Conservation (phyloP, 2,329 filamentous ascomycete species). For the Sclerotinia trifoliorum region DNA sequence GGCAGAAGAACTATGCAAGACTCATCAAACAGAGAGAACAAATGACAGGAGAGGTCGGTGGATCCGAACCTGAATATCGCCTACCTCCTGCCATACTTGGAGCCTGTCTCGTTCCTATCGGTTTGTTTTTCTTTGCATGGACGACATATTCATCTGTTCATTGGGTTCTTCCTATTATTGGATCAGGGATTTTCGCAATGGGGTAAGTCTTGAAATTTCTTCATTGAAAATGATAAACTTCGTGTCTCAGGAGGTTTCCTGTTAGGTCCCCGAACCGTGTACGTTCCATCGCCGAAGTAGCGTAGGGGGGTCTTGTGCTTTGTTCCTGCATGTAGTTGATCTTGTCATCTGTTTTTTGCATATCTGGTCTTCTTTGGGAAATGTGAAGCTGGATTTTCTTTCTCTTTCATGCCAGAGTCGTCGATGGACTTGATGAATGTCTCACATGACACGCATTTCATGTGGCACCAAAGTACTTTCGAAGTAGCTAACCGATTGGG, state of each 20-base stretch:
- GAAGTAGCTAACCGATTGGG: constrained; percentile 35
- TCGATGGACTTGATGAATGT: constrained; percentile 20
- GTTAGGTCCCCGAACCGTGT: constrained; percentile 21
- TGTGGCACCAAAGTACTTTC: constrained; percentile 28
- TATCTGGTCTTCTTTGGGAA: constrained; percentile 20
- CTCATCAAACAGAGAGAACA: constrained; percentile 53
- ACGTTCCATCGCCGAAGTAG: constrained; percentile 24
- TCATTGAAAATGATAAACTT: constrained; percentile 14
- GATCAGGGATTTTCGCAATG: constrained; percentile 66
- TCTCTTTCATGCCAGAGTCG: constrained; percentile 1
- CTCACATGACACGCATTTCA: constrained; percentile 31
- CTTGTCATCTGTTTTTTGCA: constrained; percentile 20
- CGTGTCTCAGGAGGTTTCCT: constrained; percentile 14
- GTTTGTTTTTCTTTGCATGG: constrained; percentile 88
- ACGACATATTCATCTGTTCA: constrained; percentile 72
- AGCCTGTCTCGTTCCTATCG: constrained; percentile 73
- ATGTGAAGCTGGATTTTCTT: constrained; percentile 12
- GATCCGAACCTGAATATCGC: constrained; percentile 82
- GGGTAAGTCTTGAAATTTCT: constrained; percentile 53
- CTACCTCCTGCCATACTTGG: constrained; percentile 74
- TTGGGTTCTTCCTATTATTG: constrained; percentile 75
- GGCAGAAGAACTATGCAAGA: constrained; percentile 57
- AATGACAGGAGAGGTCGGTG: constrained; percentile 43
- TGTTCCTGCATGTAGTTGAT: constrained; percentile 21
- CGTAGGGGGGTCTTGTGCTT: constrained; percentile 12